Base-by-base conservation (phyloP, 768 basidiomycete genomes). In the Suillus variegatus region DNA sequence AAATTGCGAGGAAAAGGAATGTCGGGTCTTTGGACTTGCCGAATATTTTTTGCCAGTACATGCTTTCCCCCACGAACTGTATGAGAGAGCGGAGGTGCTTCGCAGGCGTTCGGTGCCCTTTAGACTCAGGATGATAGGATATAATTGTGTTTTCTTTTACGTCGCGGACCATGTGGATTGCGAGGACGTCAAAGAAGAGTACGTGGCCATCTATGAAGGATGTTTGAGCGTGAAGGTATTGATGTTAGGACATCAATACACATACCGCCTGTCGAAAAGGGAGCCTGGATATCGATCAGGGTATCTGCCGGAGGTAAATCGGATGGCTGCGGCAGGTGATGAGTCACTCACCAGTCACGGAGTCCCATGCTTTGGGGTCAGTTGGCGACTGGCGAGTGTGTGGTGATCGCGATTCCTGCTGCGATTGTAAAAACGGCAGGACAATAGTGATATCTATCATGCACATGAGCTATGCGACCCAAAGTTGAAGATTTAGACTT, bases 1-100 rank as follows among this genome's bases (percentile, higher is more conserved):
- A 69, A 20, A 82, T 71, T 41, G 79, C 76, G 13, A 86, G 66
- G 38, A 86, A 73, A 32, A 86, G 73, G 64, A 85, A 84, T 2
- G 83, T 86, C 6, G 84, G 82, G 64, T 85, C 84, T 6, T 71
- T 74, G 66, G 13, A 64, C 51, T 46, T 35, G 18, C 38, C 18
- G 47, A 69, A 66, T 66, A 69, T 67, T 43, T 67, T 62, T 28
- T 51, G 28, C 69, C 69, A 69, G 61, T 70, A 70, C 6, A 73
- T 66, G 40, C 72, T 67, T 36, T 67, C 61, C 49, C 61, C 63
- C 22, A 36, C 51, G 7, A 36, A 22, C 20, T 63, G 25, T 20
- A 63, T 38, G 65, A 66, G 58, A 28, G 71, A 55, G 47, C 63
- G 64, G 44, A 66, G 49, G 12, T 62, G 51, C 6, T 60, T 51